phyloP scores from a whole-genome alignment of 1,284 basidiomycete species.

The Boletellus deceptivus region DNA sequence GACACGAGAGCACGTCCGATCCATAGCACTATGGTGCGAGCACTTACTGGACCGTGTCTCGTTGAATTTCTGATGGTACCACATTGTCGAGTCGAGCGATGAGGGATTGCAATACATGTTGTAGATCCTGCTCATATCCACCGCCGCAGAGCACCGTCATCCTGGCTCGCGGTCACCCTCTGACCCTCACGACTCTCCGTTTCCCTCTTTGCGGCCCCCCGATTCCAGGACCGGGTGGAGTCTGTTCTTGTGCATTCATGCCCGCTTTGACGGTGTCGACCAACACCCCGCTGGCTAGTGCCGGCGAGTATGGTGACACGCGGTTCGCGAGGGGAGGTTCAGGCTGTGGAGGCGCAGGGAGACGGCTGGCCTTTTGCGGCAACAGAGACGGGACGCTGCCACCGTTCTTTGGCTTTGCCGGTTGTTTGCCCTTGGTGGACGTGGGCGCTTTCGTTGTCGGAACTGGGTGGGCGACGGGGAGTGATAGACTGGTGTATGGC shows the following conservation, averaged over 20 bases:
- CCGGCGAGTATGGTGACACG: conserved; percentile 67
- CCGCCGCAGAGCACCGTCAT: background rate
- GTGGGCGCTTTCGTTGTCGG: conserved; percentile 32
- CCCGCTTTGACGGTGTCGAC: conserved; percentile 78
- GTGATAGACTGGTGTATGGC: conserved; percentile 46
- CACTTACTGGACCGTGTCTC: too few species aligned
- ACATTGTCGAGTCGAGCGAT: background rate
- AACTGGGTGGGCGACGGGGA: conserved; percentile 12
- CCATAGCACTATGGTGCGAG: too few species aligned
- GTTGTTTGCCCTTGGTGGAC: conserved; percentile 42
- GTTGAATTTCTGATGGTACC: too few species aligned
- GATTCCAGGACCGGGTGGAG: conserved; percentile 32
- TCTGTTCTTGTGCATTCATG: conserved; percentile 61
- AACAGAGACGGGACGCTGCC: conserved; percentile 24
- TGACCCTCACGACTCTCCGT: conserved; percentile 76
- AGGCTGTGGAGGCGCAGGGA: conserved; percentile 54
- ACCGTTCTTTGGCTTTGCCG: conserved; percentile 40
- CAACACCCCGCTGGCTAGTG: conserved; percentile 67
- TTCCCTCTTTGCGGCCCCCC: conserved; percentile 64
- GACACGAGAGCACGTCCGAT: too few species aligned
- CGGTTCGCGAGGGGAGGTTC: conserved; percentile 52
- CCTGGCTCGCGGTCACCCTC: conserved; percentile 39
- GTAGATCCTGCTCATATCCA: conserved; percentile 30
- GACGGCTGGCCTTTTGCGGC: conserved; percentile 27
- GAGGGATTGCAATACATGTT: conserved; percentile 20